Conservation (phyloP, 164 flowering plant genomes). For the Stephania japonica region DNA sequence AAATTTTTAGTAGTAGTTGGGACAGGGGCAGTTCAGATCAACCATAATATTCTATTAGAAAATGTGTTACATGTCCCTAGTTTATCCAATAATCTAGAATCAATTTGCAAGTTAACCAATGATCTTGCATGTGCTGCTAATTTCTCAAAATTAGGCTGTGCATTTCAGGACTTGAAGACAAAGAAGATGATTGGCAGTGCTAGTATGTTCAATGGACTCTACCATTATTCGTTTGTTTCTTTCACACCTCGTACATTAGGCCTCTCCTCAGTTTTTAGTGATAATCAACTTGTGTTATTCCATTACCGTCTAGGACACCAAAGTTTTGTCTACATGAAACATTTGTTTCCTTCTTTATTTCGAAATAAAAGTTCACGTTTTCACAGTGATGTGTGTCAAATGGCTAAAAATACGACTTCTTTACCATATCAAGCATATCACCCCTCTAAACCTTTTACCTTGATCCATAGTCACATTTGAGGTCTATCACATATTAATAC, state of each 20-base stretch:
- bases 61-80: conserved; percentile 5
- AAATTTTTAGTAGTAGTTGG: not conserved
- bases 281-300: too few relatives aligned
- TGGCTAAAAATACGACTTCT: not conserved
- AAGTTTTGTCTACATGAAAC: conserved; percentile 2
- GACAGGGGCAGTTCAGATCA: not conserved
- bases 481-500: not conserved
- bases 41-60: not conserved
- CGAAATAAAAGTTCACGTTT: not conserved
- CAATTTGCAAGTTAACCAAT: too few relatives aligned
- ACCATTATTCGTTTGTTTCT: not conserved
- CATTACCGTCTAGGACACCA: too few relatives aligned
- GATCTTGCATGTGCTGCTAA: too few relatives aligned
- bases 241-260: too few relatives aligned
- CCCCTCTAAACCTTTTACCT: not conserved
- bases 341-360: conserved; percentile 13
- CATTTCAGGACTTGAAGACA: not conserved
- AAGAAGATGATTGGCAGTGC: conserved; percentile 26
- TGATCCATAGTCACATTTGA: not conserved
- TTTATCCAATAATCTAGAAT: too few relatives aligned
- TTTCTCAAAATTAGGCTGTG: too few relatives aligned
- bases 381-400: not conserved
- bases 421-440: not conserved
- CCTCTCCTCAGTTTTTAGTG: not conserved
- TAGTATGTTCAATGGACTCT: not conserved